Conservation (phyloP, 495 filamentous ascomycete genomes). For the Wilcoxina mikolae region DNA sequence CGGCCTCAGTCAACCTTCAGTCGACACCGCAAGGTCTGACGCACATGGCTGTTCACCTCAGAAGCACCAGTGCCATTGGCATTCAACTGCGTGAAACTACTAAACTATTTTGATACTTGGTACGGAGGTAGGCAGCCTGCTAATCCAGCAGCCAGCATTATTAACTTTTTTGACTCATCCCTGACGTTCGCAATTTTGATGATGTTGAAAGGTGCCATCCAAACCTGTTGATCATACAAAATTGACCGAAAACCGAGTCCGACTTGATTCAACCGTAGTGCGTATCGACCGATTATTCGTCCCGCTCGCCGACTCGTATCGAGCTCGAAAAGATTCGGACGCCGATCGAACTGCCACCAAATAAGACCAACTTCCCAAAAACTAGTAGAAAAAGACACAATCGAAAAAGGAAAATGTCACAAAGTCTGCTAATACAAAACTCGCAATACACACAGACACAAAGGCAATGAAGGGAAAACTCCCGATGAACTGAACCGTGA, state of each 20-base stretch:
- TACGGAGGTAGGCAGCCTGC: neutral
- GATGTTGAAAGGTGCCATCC: neutral
- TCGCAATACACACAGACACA: too few relatives aligned
- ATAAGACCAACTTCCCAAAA: constrained; percentile 26
- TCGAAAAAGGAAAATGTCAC: neutral
- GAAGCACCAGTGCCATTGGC: too few relatives aligned
- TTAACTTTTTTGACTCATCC: too few relatives aligned
- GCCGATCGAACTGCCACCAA: constrained; percentile 25
- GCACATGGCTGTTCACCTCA: too few relatives aligned
- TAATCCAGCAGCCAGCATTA: neutral
- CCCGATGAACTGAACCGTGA: too few relatives aligned
- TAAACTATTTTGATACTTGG: too few relatives aligned
- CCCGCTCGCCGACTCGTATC: constrained; percentile 23
- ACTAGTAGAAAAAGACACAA: neutral
- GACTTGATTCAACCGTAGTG: neutral
- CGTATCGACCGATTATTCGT: constrained; percentile 16
- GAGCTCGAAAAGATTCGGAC: constrained; percentile 3
- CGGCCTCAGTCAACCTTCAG: too few relatives aligned
- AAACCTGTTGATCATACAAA: neutral
- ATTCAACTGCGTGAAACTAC: too few relatives aligned
- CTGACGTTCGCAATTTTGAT: too few relatives aligned
- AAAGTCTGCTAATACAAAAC: neutral
- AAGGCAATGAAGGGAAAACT: neutral
- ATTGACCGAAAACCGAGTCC: neutral
- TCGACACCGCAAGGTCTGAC: too few relatives aligned